Base-by-base conservation (phyloP, 176 grass and related monocot genomes). In the Metroxylon sagu region DNA sequence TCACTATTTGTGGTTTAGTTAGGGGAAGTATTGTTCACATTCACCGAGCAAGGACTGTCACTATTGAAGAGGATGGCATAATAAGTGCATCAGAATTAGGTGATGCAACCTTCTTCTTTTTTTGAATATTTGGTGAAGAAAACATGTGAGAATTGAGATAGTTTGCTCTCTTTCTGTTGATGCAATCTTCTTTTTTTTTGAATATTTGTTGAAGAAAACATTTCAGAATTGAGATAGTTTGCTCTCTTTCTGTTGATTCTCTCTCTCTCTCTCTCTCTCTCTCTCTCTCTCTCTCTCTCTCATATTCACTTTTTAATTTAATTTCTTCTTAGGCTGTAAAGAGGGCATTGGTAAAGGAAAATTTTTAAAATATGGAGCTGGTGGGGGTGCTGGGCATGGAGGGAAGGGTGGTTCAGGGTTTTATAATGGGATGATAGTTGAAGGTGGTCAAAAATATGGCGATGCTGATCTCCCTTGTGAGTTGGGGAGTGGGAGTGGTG, bases 21-120 rank as follows among this genome's bases (percentile, higher is more conserved):
- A 87, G 61, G 67, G 93, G 93, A 66, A 97, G 84, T 77, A 84
- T 97, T 71, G 83, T 97, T 67, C 87, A 97, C 66, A 97, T 97
- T 70, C 93, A 97, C 69, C 84, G 93, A 73, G 93, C 93, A 71
- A 97, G 87, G 80, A 97, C 93, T 53, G 84, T 97, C 26, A 85
- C 75, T 6, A 66, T 97, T 76, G 59, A 70, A 60, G 73, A 70
- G 48, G 30, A 85, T 70, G 93, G 93, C 67, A 85, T 71, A 35
- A 85, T 97, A 70, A 97, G 76, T 83, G 87, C 93, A 67, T 88
- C 93, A 85, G 93, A 88, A 81, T 92, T 91, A 88, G 93, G 93
- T 97, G 78, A 97, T 92, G 77, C 55, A 43, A n/a, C 35, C 12
- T 43, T 80, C 27, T 84, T 87, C 71, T 68, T 12, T 4, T 59